Evolutionary conservation across 805 yeast genomes (phyloP), one percentile per base, ranked within the genome.

Genomic region (Soucietia sequanensis): DNA sequence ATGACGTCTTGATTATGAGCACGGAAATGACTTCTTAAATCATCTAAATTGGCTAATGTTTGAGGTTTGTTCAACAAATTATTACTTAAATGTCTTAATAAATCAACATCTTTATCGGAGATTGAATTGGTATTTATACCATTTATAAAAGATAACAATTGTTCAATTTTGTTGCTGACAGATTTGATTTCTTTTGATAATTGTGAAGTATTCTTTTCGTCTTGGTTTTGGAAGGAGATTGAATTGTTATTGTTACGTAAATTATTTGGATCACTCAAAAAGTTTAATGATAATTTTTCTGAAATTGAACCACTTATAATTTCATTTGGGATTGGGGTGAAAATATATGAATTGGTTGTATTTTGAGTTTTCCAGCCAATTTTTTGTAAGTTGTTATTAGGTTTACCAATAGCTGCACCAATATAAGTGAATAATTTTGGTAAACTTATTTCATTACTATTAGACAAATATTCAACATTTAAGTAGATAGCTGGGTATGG

Each of bases 401-500:
- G 37, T 38, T 50, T 72, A 34, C 95, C 95, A 37, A 87, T 74
- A 23, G 84, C 77, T 4, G 90, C 79, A 13, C 93, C 83, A 41
- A 86, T 75, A 62, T 80, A 88, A n/a, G 95, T 80, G 39, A 68
- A 68, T 46, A 81, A 56, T 36, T 68, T 56, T 41, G 87, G 87
- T 26, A 80, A 58, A 42, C 66, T 61, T 36, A 76, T 62, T 42
- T 76, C 62, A 28, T 51, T 44, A n/a, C 60, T 47, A 25, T 71
- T 70, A 32, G 70, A 68, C 43, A 71, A 62, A 46, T 80, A 75
- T 46, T 81, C 79, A 32, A 87, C 73, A 24, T 93, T 84, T 49
- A 88, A 65, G 60, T 85, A 88, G 43, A 88, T 73, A 31, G 93
- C 89, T 15, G 91, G 87, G 58, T 73, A 70, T 18, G 95, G 93